A percentile compares a stretch with the other conserved stretches of the same genome.
Evolutionary conservation across 2,329 filamentous ascomycete species (phyloP).

Genomic region (Proliferodiscus dingleyae): DNA sequence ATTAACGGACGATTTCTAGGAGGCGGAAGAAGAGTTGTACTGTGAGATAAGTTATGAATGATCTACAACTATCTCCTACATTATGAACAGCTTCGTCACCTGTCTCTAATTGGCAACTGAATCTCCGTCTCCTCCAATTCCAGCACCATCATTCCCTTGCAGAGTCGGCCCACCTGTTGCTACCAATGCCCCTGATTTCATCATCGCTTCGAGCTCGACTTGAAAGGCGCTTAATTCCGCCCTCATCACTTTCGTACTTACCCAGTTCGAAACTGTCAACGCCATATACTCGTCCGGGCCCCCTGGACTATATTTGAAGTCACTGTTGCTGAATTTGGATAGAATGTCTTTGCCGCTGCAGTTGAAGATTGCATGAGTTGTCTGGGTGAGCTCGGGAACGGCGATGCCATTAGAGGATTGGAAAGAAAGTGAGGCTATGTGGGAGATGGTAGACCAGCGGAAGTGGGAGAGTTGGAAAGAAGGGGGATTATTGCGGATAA

Average conservation of each 20-base stretch:
- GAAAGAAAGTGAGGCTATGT: slow-evolving; percentile 9
- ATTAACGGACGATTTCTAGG: too few relatives aligned
- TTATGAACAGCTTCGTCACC: too few relatives aligned
- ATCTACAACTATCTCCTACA: too few relatives aligned
- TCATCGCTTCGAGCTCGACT: slow-evolving; percentile 14
- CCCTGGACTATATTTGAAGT: slow-evolving; percentile 10
- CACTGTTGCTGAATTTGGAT: slow-evolving; percentile 5
- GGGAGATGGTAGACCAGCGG: slow-evolving; percentile 18
- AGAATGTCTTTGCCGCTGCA: slow-evolving; percentile 16
- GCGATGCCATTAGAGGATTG: neutral
- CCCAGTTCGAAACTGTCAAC: slow-evolving; percentile 14
- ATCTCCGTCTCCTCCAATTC: neutral
- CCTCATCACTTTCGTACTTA: slow-evolving; percentile 15
- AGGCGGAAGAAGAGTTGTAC: too few relatives aligned
- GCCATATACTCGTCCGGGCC: slow-evolving; percentile 17
- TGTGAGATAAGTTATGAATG: too few relatives aligned
- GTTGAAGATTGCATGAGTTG: slow-evolving; percentile 9
- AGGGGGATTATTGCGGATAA: neutral
- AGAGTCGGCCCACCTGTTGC: neutral
- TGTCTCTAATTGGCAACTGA: too few relatives aligned
- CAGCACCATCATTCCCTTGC: neutral
- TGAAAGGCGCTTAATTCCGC: slow-evolving; percentile 16
- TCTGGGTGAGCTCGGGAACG: neutral
- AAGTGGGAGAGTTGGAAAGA: slow-evolving; percentile 10
- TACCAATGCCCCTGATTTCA: too few relatives aligned